These are phyloP conservation scores for Leccinum solheimii DNA, from an alignment of 1,284 basidiomycete genomes.

Conservation along the genomic window DNA sequence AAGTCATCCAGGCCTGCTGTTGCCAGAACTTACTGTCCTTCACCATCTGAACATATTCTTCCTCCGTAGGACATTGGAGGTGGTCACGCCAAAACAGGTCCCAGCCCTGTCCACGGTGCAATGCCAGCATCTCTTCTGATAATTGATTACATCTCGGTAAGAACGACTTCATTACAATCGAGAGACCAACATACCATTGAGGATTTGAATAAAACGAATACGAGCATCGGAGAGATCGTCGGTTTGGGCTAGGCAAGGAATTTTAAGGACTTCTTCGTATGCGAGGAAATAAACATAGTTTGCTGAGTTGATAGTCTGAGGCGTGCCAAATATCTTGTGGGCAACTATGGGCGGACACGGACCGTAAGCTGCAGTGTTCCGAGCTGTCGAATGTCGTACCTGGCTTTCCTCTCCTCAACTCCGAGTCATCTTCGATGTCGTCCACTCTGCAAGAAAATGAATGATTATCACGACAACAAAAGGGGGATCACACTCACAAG, in stretches of 20 bases:
- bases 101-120: neutral
- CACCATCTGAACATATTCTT: neutral
- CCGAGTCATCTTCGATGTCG: constrained; percentile 74
- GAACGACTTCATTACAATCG: neutral
- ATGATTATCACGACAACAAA: neutral
- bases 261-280: neutral
- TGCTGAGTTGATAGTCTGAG: constrained; percentile 51
- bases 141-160: neutral
- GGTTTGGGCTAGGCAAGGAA: neutral
- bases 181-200: neutral
- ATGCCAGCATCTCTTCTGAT: neutral
- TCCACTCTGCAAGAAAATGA: constrained; percentile 4
- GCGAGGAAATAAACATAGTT: neutral
- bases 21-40: neutral
- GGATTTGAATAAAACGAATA: neutral
- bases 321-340: constrained; percentile 79
- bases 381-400: constrained; percentile 42
- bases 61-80: neutral
- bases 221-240: neutral
- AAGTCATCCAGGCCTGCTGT: neutral
- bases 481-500: constrained; percentile 13
- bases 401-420: constrained; percentile 69
- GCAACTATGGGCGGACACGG: constrained; percentile 49
- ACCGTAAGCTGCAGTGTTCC: neutral
- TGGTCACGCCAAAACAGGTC: neutral